Base-by-base conservation (phyloP, 163 green algal species). In the Scenedesmus sp. region DNA sequence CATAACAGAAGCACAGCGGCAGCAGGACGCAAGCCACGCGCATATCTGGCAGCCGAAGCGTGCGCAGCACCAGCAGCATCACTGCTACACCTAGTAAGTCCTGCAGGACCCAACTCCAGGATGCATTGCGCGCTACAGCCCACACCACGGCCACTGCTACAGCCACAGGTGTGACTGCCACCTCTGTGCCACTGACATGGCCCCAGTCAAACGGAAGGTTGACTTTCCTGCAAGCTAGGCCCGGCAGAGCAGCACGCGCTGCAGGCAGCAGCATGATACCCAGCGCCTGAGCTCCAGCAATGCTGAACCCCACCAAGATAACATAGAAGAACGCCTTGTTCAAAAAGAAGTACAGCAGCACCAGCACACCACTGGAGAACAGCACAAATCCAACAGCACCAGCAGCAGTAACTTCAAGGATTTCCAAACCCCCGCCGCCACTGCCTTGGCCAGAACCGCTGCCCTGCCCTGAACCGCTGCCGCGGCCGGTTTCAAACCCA, bases 1-100 rank as follows among this genome's bases (percentile, higher is more conserved):
- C 98, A 92, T 99, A 99, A 15, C 59, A 15, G 62, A 98, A 96
- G 57, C 95, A 95, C 9, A 97, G 91, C 18, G 92, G 91, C 34
- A 99, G 97, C 88, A 99, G 95, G 2, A 98, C 93, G 82, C 90
- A 95, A 5, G 97, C 97, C 46, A 98, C 96, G 88, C 91, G 92
- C 23, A 95, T 79, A 86, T 95, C 96, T 34, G 96, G 95, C 26
- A 99, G 90, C 3, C 91, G 90, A 54, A 98, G 93, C 26, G 95
- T 95, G 16, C 95, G 90, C 56, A 99, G 94, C 8, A 99, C 91
- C 16, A 97, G 82, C 55, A 98, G 86, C 90, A 98, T 97, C 73
- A 99, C 86, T 5, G 85, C 93, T 4, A 98, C 90, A 20, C 95
- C 96, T 90, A 98, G 94, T 23, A 95, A 2, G 91, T 99, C 96